Evolutionary conservation across 1,284 basidiomycete species (phyloP), one percentile per base, ranked within the genome.

Genomic region (Testicularia cyperi): DNA sequence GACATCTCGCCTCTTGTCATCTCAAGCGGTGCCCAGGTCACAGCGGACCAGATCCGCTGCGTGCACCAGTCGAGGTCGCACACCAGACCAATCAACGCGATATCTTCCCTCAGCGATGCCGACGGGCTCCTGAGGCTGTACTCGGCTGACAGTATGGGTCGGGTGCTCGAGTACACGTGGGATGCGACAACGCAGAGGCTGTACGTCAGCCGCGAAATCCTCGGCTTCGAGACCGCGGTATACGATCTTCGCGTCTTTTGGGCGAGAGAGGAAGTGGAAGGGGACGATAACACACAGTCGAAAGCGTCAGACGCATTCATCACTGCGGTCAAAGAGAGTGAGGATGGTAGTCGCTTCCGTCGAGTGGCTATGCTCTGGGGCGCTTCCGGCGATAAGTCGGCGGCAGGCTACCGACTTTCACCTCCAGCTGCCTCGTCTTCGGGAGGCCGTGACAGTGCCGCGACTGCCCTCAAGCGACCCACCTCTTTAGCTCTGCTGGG

Each of bases 71-170:
- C 31, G 19, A 48, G 47, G n/a, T 19, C 27, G 2, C 65, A 67
- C 29, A 61, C 61, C 1, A 30, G 65, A 19, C 65, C 65, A 2
- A 45, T 67, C 30, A 61, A 60, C 30, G 27, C 32, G 0, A 36
- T 67, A 5, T 25, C 41, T 16, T 44, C 49, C 0, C 35, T 64
- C 12, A n/a, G 27, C 6, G n/a, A n/a, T n/a, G n/a, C n/a, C n/a
- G 43, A 43, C 19, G 40, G 40, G 6, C 28, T 12, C 19, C 45
- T 49, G 2, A 28, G 38, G 0, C 23, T 67, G 28, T 65, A 56
- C 29, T 60, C 61, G 4, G 65, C 52, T 1, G 65, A 67, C 37
- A 47, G 42, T 6, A 64, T 67, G 55, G 65, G 65, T 4, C 41
- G 65, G 0, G 30, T 67, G 7, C 21, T 58, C 22, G 61, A 67